phyloP scores from a whole-genome alignment of 2,329 filamentous ascomycete genomes.

The Verticillium alfalfae region DNA sequence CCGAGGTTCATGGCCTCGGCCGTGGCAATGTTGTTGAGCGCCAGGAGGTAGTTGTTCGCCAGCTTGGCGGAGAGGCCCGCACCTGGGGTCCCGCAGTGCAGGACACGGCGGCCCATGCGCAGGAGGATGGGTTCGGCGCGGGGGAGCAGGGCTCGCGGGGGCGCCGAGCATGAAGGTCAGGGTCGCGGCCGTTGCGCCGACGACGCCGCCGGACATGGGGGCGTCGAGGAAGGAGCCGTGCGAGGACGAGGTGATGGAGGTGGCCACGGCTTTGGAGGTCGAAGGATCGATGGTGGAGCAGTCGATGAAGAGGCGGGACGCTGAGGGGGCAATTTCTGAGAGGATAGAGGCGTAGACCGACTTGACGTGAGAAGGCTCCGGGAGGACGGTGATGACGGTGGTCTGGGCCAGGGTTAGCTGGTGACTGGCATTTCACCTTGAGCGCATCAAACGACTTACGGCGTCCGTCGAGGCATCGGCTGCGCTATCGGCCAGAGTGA shows the following conservation, averaged over 20 bases:
- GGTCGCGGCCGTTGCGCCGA: conserved; percentile 80
- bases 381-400: conserved; percentile 81
- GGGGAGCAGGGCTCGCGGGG: conserved; percentile 51
- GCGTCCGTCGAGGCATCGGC: conserved; percentile 45
- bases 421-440: background rate
- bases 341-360: conserved; percentile 76
- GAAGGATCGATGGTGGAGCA: conserved; percentile 93
- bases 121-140: conserved; percentile 64
- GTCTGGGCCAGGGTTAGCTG: conserved; percentile 47
- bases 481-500: conserved; percentile 38
- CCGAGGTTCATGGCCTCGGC: conserved; percentile 63
- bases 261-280: conserved; percentile 73
- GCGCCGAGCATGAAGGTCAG: conserved; percentile 95
- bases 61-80: conserved; percentile 87
- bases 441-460: conserved; percentile 29
- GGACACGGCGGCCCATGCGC: conserved; percentile 79
- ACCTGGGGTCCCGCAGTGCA: conserved; percentile 81
- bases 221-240: conserved; percentile 84
- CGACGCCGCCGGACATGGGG: conserved; percentile 94
- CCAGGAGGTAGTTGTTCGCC: conserved; percentile 94
- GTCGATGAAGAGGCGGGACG: conserved; percentile 81
- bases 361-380: conserved; percentile 83
- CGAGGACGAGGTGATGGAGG: conserved; percentile 56
- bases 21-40: conserved; percentile 79
- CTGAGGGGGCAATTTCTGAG: conserved; percentile 41